These are phyloP conservation scores for Blastobotrys serpentis DNA, from an alignment of 1,139 yeast species.

Conservation along the genomic window DNA sequence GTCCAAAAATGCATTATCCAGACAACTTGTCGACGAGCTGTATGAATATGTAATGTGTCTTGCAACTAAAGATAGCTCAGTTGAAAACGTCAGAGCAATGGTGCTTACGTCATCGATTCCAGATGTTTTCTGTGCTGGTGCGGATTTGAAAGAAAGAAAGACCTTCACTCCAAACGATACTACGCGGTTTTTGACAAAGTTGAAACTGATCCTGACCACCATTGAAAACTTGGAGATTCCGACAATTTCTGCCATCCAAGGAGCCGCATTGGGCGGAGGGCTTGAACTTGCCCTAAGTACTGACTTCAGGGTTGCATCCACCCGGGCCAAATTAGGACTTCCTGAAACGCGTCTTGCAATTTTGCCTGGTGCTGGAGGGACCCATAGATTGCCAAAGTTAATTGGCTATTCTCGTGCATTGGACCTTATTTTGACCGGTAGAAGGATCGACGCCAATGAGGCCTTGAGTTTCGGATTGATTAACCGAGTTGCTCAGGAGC, in stretches of 20 bases:
- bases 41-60: conserved; percentile 26
- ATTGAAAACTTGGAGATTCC: conserved; percentile 34
- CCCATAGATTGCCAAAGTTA: conserved; percentile 34
- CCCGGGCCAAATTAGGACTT: conserved; percentile 29
- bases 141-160: conserved; percentile 38
- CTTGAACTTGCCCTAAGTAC: conserved; percentile 34
- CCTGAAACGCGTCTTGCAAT: conserved; percentile 36
- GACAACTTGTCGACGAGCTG: conserved; percentile 31
- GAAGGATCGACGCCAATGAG: conserved; percentile 31
- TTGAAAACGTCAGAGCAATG: conserved; percentile 30
- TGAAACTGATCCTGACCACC: conserved; percentile 32
- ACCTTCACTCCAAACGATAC: conserved; percentile 35
- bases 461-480: conserved; percentile 32
- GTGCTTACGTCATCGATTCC: conserved; percentile 32
- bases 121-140: conserved; percentile 38
- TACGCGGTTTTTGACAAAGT: conserved; percentile 30
- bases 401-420: conserved; percentile 34
- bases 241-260: conserved; percentile 35
- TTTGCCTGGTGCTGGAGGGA: conserved; percentile 39
- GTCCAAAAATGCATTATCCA: conserved; percentile 37
- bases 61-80: conserved; percentile 26
- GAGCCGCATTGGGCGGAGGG: conserved; percentile 38
- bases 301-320: conserved; percentile 33
- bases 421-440: conserved; percentile 33
- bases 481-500: conserved; percentile 28